phyloP scores from a whole-genome alignment of 208 protist species.

The Acanthamoeba healyi region DNA sequence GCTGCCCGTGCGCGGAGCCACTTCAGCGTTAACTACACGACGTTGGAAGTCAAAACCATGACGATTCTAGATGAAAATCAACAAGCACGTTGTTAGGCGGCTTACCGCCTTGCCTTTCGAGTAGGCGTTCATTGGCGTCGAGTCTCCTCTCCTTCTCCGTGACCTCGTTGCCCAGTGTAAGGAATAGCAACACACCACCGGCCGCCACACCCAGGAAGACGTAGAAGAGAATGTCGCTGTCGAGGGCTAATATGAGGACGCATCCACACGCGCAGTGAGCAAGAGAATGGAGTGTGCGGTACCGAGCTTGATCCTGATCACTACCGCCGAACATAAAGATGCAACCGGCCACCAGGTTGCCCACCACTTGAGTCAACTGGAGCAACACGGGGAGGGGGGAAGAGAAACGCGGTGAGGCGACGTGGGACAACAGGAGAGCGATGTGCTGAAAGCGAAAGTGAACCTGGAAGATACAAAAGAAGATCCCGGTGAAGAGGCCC shows the following conservation, averaged over 20 bases:
- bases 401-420: neutral
- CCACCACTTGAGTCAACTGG: slow-evolving; percentile 60
- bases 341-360: slow-evolving; percentile 44
- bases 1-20: neutral
- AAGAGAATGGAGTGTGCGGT: neutral
- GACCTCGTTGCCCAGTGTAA: slow-evolving; percentile 33
- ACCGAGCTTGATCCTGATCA: slow-evolving; percentile 13
- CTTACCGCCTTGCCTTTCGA: slow-evolving; percentile 15
- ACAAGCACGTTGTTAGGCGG: neutral
- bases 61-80: no score
- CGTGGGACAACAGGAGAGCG: neutral
- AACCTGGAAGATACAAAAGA: slow-evolving; percentile 62
- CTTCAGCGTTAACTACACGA: neutral
- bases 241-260: neutral
- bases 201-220: slow-evolving; percentile 42
- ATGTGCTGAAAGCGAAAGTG: neutral
- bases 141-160: neutral
- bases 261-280: neutral
- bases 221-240: slow-evolving; percentile 53
- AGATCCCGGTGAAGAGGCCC: slow-evolving; percentile 62
- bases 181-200: neutral
- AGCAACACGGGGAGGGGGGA: neutral
- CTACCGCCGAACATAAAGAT: slow-evolving; percentile 56
- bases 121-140: neutral
- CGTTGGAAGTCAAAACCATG: neutral